Conservation (phyloP, 148 eudicot genomes). For the Polygonum maritimum region DNA sequence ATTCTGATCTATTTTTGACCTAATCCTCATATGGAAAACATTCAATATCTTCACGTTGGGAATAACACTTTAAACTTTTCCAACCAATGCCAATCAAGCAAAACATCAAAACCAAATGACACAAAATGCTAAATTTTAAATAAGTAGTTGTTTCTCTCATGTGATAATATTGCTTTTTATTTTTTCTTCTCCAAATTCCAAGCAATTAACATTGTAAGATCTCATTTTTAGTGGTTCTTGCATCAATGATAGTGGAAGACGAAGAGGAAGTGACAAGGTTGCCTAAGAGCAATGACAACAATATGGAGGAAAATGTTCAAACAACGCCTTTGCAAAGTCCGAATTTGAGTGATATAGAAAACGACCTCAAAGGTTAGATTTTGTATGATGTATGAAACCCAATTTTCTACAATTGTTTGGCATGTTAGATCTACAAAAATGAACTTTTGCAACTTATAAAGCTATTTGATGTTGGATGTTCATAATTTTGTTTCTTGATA, state of each 20-base stretch:
- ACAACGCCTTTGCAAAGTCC: background rate
- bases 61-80: background rate
- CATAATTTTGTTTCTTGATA: background rate
- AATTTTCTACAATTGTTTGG: background rate
- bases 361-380: background rate
- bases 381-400: background rate
- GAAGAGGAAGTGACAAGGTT: background rate
- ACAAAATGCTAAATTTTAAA: background rate
- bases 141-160: background rate
- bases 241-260: background rate
- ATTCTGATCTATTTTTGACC: background rate
- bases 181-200: background rate
- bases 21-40: conserved; percentile 3
- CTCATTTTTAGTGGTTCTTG: background rate
- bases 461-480: background rate
- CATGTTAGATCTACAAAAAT: background rate
- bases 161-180: background rate
- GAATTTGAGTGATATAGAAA: background rate
- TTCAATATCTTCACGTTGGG: background rate
- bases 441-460: background rate
- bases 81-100: background rate
- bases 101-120: background rate
- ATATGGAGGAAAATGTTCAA: background rate
- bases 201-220: background rate
- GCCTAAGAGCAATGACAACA: background rate